Evolutionary conservation across 345 rosid genomes (phyloP), one percentile per base, ranked within the genome.

Genomic region (Isatis tinctoria): DNA sequence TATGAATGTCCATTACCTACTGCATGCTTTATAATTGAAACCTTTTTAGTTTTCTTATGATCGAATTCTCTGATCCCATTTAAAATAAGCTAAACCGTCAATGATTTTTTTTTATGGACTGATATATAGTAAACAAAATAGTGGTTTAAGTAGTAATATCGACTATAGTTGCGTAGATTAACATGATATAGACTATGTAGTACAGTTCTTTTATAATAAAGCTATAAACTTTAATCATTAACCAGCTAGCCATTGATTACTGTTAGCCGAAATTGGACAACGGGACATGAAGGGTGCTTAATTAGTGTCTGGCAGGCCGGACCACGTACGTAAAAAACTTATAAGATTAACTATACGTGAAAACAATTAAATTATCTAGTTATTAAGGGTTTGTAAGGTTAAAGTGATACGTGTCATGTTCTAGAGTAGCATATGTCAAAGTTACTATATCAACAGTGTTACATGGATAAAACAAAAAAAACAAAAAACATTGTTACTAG

Each of bases 271-370:
- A 73, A 47, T 47, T 57, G 64, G 56, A 65, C 20, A 56, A 65
- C 26, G 51, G 60, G 35, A 17, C 65, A 28, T 35, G 68, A 56
- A 53, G 30, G 65, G 65, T 76, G 60, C 53, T 62, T 62, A 37
- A 75, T 56, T 62, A 37, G 75, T 56, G 71, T 69, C 65, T 76
- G 16, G 70, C 71, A 76, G 79, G 70, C 71, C 69, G 79, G 75
- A 76, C 75, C 80, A 69, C 66, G 59, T 75, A 61, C 43, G 12
- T 57, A 66, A 66, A 26, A 24, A 17, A 0, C 6, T 27, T 57
- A 26, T 74, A 45, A 61, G 53, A 65, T 57, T 65, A 65, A 74
- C 67, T 10, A 28, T 48, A 66, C 67, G 35, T 56, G 35, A 73
- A 43, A 20, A 32, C 59, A 27, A 37, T 52, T 11, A 61, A 51